Evolutionary conservation across 2,329 filamentous ascomycete species (phyloP), one percentile per base, ranked within the genome.

Genomic region (Epichloe coenophiala): DNA sequence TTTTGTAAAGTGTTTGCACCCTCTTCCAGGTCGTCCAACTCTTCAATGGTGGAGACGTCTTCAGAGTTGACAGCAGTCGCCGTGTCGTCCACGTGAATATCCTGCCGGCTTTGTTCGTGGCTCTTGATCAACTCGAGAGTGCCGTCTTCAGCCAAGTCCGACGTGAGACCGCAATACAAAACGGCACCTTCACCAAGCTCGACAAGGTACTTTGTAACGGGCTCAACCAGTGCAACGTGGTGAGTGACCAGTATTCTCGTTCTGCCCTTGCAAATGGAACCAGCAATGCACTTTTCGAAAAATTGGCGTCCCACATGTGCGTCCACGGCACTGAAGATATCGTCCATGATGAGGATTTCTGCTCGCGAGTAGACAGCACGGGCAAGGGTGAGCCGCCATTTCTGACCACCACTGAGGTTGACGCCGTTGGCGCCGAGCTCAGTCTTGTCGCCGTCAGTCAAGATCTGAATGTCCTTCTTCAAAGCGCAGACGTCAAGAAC

Each of bases 351-450:
- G 5, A 94, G 70, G 54, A 89, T 82, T 0, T 84, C 82, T 1
- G 85, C 86, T 13, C 86, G 75, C 2, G 86, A 90, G 64, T 93
- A 93, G 17, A 93, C 71, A 1, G 87, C 86, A 45, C 88, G 74
- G 2, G 87, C 88, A 57, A 94, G 80, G 0, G 85, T 87, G 35
- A 93, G 76, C 48, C 88, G 78, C 84, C 87, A 90, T 60, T 86
- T 81, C 65, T 94, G 88, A 0, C 88, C 88, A 55, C 88, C 88
- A 54, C 83, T 88, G 6, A 94, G 71, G 57, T 91, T 90, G 58
- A 93, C 86, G 6, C 88, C 88, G 54, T 91, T 90, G 3, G 86
- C 84, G 11, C 88, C 88, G 48, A 94, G 86, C 59, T 90, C 85
- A 0, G 88, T 94, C 45, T 78, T 67, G 58, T 93, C 86, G 4